Base-by-base conservation (phyloP, 176 grass and related monocot genomes). In the Carex parvula region DNA sequence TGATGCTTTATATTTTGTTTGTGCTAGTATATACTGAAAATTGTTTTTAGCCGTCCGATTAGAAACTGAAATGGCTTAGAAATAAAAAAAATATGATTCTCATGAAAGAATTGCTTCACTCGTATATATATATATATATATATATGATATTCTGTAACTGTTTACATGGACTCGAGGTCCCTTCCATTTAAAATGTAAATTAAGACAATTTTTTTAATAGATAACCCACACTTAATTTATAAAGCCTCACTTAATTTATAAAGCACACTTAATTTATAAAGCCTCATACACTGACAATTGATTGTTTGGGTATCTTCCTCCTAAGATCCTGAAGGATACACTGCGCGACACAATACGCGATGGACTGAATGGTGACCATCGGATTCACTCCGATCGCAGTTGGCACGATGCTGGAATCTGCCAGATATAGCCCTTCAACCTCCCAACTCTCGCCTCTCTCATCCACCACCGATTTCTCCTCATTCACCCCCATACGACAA, bases 291-390 rank as follows among this genome's bases (percentile, higher is more conserved):
- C 26, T 50, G 15, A 46, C 11, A 35, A 12, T 44, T 59, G 79
- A 44, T 63, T 65, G 61, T 67, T 82, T 82, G 11, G 80, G 60
- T 46, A 67, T 82, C 80, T 82, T 67, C 46, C 80, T 62, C 8
- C 39, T 3, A 22, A 82, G 80, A 3, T 82, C 61, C 32, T 91
- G 22, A 0, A 87, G 86, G 33, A 98, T 90, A 15, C 65, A 85
- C 2, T 90, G 78, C 33, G 95, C 81, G 78, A 94, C 79, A 84
- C 91, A 95, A 87, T 92, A 93, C 0, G 96, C 91, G 15, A 84
- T 78, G 21, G 96, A 87, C 66, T 99, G 88, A 18, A 95, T 93
- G 39, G 96, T 99, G 84, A 98, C 87, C 96, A 98, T 95, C 1
- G 91, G 96, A 90, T 99, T 99, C 0, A 99, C 87, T 24, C 96